Evolutionary conservation across 139 green algal genomes (phyloP), one percentile per base, ranked within the genome.

Genomic region (Desmodesmus armatus): DNA sequence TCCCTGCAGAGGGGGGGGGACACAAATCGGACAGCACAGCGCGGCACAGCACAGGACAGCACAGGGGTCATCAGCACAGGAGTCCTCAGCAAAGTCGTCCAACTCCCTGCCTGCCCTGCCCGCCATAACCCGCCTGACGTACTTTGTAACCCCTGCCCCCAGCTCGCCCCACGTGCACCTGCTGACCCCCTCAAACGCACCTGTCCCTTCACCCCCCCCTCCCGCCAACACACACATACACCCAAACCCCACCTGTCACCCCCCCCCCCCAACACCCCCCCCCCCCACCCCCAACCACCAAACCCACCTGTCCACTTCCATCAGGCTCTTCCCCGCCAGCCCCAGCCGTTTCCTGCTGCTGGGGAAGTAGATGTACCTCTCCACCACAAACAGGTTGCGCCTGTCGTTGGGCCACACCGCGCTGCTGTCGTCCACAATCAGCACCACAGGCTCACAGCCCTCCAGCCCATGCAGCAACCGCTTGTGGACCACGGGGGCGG

Each of bases 351-450:
- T 62, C 25, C 89, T 65, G 49, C 43, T 86, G 78, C 60, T 85
- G 0, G 94, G 96, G 85, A 99, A 99, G 91, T 93, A 99, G 65
- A 98, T 86, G 92, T 99, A 99, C 3, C 95, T 88, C 80, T 97
- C 92, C 49, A 95, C 83, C 43, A 88, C 69, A 65, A 99, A 76
- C 71, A 99, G 88, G 88, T 98, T 99, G 53, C 80, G 87, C 53
- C 66, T 76, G 87, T 97, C 94, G 21, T 86, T 51, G 1, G 95
- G 94, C 96, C 96, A 98, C 71, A 98, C 94, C 0, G 89, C 81
- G 35, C 86, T 88, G 27, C 91, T 96, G 92, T 99, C 96, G 83
- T 99, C 97, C 69, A 99, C 65, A 49, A 99, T 97, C n/a, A 98
- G 27, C 35, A 94, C 89, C 11, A 89, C 78, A 1, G 90, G 69